A percentile compares a stretch with the other conserved stretches of the same genome.
These are phyloP conservation scores for Hyphopichia pseudoburtonii DNA, from an alignment of 1,139 yeast species.

Conservation along the genomic window DNA sequence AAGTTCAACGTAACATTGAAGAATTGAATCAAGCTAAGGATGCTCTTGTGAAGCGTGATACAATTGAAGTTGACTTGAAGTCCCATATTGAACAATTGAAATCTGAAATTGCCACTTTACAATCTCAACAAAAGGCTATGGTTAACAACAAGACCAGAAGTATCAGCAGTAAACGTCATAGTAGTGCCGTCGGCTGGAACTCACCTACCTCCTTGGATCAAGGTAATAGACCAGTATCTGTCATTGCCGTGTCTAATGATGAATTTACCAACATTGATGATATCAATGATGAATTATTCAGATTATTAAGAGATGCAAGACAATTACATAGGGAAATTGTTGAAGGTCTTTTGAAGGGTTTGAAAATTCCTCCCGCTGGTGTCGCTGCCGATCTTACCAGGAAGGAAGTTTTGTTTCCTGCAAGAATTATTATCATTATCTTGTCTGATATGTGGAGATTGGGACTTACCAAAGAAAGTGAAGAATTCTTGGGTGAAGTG, in stretches of 20 bases:
- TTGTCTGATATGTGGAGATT: constrained; percentile 98
- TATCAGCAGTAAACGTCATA: constrained; percentile 38
- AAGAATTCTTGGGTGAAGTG: constrained; percentile 86
- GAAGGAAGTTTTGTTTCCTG: constrained; percentile 94
- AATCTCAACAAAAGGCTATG: constrained; percentile 29
- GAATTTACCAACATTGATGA: constrained; percentile 63
- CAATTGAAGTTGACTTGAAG: constrained; percentile 69
- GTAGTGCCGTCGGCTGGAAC: constrained; percentile 41
- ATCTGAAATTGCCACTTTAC: constrained; percentile 58
- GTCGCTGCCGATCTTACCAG: constrained; percentile 80
- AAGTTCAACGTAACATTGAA: constrained; percentile 59
- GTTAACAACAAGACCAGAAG: constrained; percentile 31
- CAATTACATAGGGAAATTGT: constrained; percentile 81
- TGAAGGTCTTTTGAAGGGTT: constrained; percentile 83
- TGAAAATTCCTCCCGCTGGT: constrained; percentile 83
- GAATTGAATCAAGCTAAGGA: constrained; percentile 64
- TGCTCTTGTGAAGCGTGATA: constrained; percentile 61
- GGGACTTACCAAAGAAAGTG: constrained; percentile 90
- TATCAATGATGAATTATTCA: constrained; percentile 71
- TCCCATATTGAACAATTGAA: constrained; percentile 70
- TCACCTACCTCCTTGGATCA: constrained; percentile 33
- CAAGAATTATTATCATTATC: constrained; percentile 88
- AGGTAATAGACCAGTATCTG: constrained; percentile 55
- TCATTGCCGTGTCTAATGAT: constrained; percentile 54
- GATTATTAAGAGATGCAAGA: constrained; percentile 75